Evolutionary conservation across 768 basidiomycete genomes (phyloP).

Genomic region (Tulasnella sp.): DNA sequence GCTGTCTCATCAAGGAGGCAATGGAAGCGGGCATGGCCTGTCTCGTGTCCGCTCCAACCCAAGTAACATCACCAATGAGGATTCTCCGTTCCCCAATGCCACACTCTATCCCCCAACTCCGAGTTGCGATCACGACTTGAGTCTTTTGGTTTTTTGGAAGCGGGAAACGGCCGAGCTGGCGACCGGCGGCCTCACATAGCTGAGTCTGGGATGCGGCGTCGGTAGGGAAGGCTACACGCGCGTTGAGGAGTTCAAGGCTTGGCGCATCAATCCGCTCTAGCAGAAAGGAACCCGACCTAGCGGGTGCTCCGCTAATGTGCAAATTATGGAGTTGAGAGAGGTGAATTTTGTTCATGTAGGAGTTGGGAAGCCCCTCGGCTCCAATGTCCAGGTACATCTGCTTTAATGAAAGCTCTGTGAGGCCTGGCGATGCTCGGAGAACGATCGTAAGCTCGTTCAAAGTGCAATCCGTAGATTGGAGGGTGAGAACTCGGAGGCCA

Average conservation of each 20-base stretch:
- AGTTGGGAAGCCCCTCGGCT: not conserved
- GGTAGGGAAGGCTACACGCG: fast-evolving
- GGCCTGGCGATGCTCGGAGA: not conserved
- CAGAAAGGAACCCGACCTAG: not conserved
- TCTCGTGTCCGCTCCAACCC: not conserved
- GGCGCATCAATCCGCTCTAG: not conserved
- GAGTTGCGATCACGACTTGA: not conserved
- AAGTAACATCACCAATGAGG: not conserved
- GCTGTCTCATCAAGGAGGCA: not conserved
- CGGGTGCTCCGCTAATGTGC: not conserved
- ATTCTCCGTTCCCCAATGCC: not conserved
- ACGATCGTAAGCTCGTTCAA: not conserved
- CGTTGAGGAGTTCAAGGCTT: not conserved
- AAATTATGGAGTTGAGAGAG: not conserved
- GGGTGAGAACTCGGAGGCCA: not conserved
- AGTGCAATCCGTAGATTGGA: not conserved
- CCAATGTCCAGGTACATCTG: not conserved
- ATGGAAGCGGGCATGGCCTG: not conserved
- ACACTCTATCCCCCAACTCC: too few species aligned
- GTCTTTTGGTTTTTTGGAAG: not conserved
- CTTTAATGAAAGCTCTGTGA: not conserved
- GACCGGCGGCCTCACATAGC: not conserved
- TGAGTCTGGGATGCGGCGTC: not conserved
- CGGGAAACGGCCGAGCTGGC: not conserved
- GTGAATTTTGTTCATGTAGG: not conserved